Conservation (phyloP, 169 alveolate genomes). For the Blepharisma undulans region DNA sequence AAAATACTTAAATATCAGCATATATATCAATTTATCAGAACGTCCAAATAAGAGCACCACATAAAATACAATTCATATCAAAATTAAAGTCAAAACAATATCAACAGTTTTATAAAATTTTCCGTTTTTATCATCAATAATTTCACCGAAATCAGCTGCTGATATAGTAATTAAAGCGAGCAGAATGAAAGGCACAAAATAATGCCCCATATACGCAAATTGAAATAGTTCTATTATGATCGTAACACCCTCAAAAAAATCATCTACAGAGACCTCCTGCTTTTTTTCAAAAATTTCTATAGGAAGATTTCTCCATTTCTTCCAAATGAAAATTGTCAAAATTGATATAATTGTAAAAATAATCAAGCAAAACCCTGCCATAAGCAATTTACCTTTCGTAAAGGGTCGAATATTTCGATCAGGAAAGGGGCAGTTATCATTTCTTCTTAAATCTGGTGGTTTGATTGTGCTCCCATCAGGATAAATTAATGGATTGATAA, state of each 20-base stretch:
- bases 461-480: not conserved
- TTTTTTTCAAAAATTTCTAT: not conserved
- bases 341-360: not conserved
- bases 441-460: not conserved
- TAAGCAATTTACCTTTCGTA: not conserved
- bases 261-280: not conserved
- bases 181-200: no score
- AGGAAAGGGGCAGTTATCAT: not conserved
- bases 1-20: not conserved
- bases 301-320: not conserved
- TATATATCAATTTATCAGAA: not conserved
- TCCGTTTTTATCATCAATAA: no score
- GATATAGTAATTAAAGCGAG: no score
- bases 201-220: slow-evolving; percentile 1
- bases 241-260: not conserved
- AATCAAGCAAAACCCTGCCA: not conserved
- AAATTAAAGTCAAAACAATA: no score
- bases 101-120: no score
- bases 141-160: no score
- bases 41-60: not conserved
- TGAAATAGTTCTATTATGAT: slow-evolving; percentile 3
- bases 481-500: not conserved
- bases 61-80: not conserved
- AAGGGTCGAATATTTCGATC: not conserved
- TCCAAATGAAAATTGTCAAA: not conserved